Base-by-base conservation (phyloP, 139 green algal genomes). In the Chlorella sorokiniana region DNA sequence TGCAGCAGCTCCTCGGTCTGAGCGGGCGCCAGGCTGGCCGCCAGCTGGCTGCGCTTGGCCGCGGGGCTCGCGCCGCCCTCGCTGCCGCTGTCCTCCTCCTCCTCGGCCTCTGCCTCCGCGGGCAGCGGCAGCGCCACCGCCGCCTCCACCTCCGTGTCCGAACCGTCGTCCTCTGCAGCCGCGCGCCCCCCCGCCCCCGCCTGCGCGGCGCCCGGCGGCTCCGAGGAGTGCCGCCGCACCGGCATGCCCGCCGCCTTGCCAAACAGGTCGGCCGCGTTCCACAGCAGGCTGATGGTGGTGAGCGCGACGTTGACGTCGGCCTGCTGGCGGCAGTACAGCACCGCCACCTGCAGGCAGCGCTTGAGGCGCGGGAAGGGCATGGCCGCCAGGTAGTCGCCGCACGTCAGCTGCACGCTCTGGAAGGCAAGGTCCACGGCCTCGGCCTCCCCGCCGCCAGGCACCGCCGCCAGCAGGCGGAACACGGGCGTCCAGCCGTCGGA, bases 231-330 rank as follows among this genome's bases (percentile, higher is more conserved):
- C 27, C 33, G 33, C 31, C 4, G 31, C 23, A 9, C 31, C 45
- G 22, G 48, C 48, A 45, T 9, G 45, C 16, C 68, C 35, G 25
- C 69, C 37, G 81, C 61, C 72, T 76, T 91, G 1, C 86, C 89
- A 8, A 97, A 85, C 69, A 92, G 74, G 81, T 98, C 95, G 29
- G 91, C 91, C 6, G 90, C 91, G 78, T 95, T 97, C 95, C 95
- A 98, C 3, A 98, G 90, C 69, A 97, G 85, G 64, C 89, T 92
- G 70, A 98, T 92, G 37, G 95, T 89, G 18, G 95, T 96, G 9
- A 98, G 90, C 59, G 84, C 93, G 25, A 98, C 93, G 75, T 98
- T 98, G n/a, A 98, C 69, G 40, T 96, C 91, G 1, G 81, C 86
- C 78, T 92, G 88, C 85, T 92, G 88, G 40, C 62, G 80, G 51